Base-by-base conservation (phyloP, 345 rosid genomes). In the Acer saccharum region DNA sequence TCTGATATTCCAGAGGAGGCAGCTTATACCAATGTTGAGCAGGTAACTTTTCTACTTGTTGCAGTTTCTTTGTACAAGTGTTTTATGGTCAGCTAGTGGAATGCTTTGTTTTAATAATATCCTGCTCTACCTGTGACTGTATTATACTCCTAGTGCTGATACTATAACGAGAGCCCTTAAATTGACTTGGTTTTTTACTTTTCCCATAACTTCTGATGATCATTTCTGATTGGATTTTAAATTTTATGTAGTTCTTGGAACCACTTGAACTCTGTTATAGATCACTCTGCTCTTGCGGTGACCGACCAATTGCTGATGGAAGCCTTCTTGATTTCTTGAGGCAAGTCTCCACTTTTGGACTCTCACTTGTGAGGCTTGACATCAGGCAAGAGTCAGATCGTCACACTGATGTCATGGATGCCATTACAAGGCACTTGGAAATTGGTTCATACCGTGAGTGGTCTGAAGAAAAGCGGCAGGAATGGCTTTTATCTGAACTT, bases 271-370 rank as follows among this genome's bases (percentile, higher is more conserved):
- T 94, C 71, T 93, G 98, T 78, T 97, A 94, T 84, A 86, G 95
- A 73, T 97, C 99, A 9, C 94, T 94, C 43, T 97, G 98, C 76
- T 72, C 89, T 54, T 91, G 97, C 60, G 99, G 99, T 77, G 99
- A 97, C 84, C 92, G 88, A 9, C 72, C 98, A 60, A 94, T 97
- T 80, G 98, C 99, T 72, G 99, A 97, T 81, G 99, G 99, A 66
- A 94, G 89, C 89, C 99, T 97, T 79, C 99, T 97, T 41, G 99
- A 97, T 86, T 94, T 97, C 91, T 76, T 94, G 81, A 87, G 99
- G 80, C 99, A 97, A 90, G 98, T 93, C 65, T 97, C 99, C 11
- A 97, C 98, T 55, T 97, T 97, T 72, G 99, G 99, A 63, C 97
- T 97, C 73, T 89, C 99, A 63, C 88, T 97, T 41, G 98, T 97